Evolutionary conservation across 352 stramenopile species (phyloP).

Genomic region (Phytophthora ohioensis): DNA sequence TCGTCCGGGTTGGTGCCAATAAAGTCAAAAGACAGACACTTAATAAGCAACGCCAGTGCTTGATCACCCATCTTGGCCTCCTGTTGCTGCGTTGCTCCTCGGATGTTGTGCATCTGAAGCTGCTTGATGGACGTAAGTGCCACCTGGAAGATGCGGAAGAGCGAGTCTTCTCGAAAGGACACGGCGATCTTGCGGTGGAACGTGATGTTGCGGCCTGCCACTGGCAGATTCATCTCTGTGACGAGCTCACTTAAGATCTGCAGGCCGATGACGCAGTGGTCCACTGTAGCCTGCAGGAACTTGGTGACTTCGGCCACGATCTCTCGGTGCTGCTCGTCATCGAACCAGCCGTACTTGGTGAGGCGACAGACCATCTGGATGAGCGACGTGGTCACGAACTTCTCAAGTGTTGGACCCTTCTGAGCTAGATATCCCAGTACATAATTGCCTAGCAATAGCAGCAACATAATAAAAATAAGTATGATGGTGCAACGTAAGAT

Average conservation of each 20-base stretch:
- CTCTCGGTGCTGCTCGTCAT: constrained; percentile 96
- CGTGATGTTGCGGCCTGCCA: constrained; percentile 94
- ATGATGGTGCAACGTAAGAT: constrained; percentile 2
- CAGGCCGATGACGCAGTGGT: constrained; percentile 98
- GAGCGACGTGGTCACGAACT: constrained; percentile 95
- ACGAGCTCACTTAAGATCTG: constrained; percentile 98
- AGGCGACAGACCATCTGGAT: constrained; percentile 98
- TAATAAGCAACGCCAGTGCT: constrained; percentile 92
- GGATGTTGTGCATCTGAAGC: constrained; percentile 92
- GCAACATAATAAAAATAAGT: constrained; percentile 42
- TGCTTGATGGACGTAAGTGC: constrained; percentile 96
- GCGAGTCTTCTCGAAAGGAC: constrained; percentile 96
- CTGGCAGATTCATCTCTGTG: constrained; percentile 98
- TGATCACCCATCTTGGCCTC: constrained; percentile 95
- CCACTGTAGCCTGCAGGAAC: constrained; percentile 96
- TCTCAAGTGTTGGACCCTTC: constrained; percentile 94
- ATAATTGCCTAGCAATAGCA: constrained; percentile 91
- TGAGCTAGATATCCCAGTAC: constrained; percentile 97
- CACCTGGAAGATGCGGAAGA: constrained; percentile 97
- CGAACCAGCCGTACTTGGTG: constrained; percentile 99
- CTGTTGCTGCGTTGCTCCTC: constrained; percentile 82
- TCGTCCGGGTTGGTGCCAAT: constrained; percentile 99
- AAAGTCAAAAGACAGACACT: constrained; percentile 99
- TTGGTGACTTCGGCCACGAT: constrained; percentile 98
- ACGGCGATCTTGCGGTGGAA: constrained; percentile 98